Percentiles rank a stretch among this genome's conserved stretches.
Evolutionary conservation across 148 eudicot species (phyloP).

Genomic region (Rhododendron kiyosumense): DNA sequence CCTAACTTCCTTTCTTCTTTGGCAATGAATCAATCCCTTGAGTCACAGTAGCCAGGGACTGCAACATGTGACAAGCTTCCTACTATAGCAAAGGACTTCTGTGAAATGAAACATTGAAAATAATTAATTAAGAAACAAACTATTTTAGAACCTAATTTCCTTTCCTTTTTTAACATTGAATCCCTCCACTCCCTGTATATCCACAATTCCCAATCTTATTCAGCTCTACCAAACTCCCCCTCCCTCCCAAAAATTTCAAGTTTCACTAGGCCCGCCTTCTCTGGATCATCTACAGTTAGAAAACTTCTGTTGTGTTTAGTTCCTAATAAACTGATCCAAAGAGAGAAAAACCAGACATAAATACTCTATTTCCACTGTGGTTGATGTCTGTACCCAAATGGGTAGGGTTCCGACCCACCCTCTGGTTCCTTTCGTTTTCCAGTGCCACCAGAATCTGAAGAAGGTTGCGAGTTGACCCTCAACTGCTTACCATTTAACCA

Average conservation of each 20-base stretch:
- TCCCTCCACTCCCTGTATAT: conserved; percentile 29
- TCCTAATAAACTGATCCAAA: conserved; percentile 21
- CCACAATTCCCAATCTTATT: conserved; percentile 26
- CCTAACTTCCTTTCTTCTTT: conserved; percentile 30
- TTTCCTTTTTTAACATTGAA: conserved; percentile 21
- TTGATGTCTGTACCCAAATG: conserved; percentile 44
- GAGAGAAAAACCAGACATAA: conserved; percentile 7
- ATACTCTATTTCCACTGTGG: conserved; percentile 59
- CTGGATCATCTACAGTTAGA: conserved; percentile 14
- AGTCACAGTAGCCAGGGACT: conserved; percentile 17
- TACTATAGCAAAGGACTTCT: conserved; percentile 23
- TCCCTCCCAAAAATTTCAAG: conserved; percentile 17
- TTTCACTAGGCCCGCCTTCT: conserved; percentile 11
- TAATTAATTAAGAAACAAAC: conserved; percentile 12
- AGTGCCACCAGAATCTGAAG: conserved; percentile 35
- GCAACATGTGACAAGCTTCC: conserved; percentile 36
- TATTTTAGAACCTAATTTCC: conserved; percentile 29
- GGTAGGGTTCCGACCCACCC: conserved; percentile 58
- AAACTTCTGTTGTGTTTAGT: conserved; percentile 17
- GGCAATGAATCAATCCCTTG: conserved; percentile 30
- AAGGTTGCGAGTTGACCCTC: conserved; percentile 42
- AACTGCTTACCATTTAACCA: conserved; percentile 43
- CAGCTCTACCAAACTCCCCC: conserved; percentile 23
- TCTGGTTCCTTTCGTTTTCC: conserved; percentile 85
- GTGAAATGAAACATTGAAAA: conserved; percentile 20